phyloP scores from a whole-genome alignment of 1,284 basidiomycete genomes.

The Schizophyllum amplum region DNA sequence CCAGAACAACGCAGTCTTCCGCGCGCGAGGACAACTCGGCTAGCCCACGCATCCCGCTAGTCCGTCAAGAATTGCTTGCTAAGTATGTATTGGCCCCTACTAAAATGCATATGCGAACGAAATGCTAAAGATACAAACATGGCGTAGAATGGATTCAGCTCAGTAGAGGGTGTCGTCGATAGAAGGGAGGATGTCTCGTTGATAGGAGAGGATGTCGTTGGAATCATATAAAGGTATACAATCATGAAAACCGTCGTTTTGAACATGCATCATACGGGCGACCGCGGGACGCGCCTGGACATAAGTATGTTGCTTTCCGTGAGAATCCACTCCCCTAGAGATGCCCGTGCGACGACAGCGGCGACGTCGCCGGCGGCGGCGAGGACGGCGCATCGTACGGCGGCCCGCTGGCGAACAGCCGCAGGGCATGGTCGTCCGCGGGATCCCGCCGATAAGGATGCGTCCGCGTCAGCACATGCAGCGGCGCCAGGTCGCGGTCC shows the following conservation, averaged over 20 bases:
- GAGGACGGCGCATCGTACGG: background rate
- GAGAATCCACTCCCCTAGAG: no score
- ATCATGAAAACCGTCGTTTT: no score
- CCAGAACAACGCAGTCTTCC: no score
- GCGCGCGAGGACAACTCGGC: no score
- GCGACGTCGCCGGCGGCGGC: background rate
- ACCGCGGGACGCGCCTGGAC: no score
- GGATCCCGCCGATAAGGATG: conserved; percentile 55
- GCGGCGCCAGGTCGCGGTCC: conserved; percentile 42
- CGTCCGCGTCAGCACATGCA: conserved; percentile 41
- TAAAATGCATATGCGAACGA: background rate
- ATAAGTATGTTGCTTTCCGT: no score
- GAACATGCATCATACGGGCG: no score
- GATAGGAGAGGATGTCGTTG: no score
- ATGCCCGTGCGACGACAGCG: background rate
- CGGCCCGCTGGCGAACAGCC: conserved; percentile 26
- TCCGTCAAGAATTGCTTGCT: background rate
- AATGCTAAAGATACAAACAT: background rate
- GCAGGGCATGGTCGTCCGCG: conserved; percentile 53
- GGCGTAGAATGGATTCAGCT: background rate
- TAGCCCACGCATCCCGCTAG: background rate
- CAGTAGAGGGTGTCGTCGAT: background rate
- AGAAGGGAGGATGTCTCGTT: background rate
- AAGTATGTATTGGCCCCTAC: background rate
- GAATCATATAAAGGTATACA: no score